Evolutionary conservation across 225 moss, liverwort and hornwort genomes (phyloP).

Genomic region (Polytrichum commune): DNA sequence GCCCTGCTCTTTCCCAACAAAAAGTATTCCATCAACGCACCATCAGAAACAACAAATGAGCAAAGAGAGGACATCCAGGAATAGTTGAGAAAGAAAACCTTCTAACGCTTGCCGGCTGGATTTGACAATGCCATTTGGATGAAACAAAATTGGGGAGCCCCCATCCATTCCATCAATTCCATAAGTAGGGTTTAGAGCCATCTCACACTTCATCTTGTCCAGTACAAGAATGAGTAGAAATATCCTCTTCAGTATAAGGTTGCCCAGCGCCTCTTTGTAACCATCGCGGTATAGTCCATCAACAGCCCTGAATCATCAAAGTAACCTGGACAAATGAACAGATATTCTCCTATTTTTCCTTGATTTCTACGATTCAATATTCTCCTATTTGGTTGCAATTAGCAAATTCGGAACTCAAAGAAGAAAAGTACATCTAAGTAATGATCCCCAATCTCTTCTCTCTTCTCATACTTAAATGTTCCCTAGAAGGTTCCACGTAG

Average conservation of each 20-base stretch:
- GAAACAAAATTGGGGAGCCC: conserved; percentile 72
- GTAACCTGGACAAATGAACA: too few species aligned
- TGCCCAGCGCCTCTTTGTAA: conserved; percentile 69
- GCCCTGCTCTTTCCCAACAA: too few species aligned
- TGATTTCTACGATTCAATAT: too few species aligned
- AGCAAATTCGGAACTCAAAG: too few species aligned
- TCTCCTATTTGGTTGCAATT: too few species aligned
- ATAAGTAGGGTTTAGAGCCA: conserved; percentile 43
- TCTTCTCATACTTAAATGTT: too few species aligned
- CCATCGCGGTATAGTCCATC: conserved; percentile 78
- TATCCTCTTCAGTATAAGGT: conserved; percentile 65
- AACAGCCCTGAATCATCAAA: conserved; percentile 45
- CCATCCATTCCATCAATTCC: conserved; percentile 83
- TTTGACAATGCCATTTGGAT: conserved; percentile 51
- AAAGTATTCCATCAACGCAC: too few species aligned
- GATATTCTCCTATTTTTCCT: too few species aligned
- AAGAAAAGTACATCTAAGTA: too few species aligned
- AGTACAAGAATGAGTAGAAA: conserved; percentile 77
- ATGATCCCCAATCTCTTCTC: too few species aligned
- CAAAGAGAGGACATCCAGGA: not conserved
- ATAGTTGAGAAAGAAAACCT: conserved; percentile 32
- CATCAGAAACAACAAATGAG: too few species aligned
- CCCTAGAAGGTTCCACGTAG: too few species aligned
- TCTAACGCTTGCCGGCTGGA: conserved; percentile 77
- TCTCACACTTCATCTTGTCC: conserved; percentile 69